A percentile compares a stretch with the other conserved stretches of the same genome.
phyloP scores from a whole-genome alignment of 1,284 basidiomycete genomes.

The Rhodotorula sp. region DNA sequence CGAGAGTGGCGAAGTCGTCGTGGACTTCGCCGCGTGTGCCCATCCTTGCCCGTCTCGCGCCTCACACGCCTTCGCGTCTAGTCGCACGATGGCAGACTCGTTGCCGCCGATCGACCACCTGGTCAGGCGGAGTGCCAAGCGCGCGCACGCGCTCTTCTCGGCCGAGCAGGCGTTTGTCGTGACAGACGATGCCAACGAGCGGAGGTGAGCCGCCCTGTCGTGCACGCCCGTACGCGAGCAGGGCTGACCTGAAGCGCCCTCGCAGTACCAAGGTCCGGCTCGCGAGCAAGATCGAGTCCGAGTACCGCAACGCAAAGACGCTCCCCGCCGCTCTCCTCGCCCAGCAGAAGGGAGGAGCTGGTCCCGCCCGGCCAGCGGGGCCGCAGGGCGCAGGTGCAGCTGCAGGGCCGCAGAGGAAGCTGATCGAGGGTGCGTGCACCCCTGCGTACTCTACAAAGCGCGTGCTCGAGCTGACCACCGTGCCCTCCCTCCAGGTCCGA shows the following conservation, averaged over 20 bases:
- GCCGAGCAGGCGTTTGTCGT: constrained; percentile 46
- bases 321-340: constrained; percentile 77
- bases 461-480: neutral
- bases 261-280: constrained; percentile 55
- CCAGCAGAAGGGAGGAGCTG: constrained; percentile 67
- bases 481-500: constrained; percentile 23
- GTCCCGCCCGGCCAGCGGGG: constrained; percentile 61
- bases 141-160: constrained; percentile 53
- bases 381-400: constrained; percentile 48
- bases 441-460: neutral
- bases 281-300: constrained; percentile 70
- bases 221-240: neutral
- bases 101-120: constrained; percentile 52
- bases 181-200: constrained; percentile 47
- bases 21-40: too few relatives aligned
- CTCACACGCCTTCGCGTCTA: neutral
- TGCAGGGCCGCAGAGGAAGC: constrained; percentile 20
- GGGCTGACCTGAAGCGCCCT: neutral
- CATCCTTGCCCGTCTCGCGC: neutral
- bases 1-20: too few relatives aligned
- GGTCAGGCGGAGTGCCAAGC: constrained; percentile 51
- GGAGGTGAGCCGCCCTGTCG: constrained; percentile 44
- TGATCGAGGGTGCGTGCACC: constrained; percentile 38
- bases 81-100: constrained; percentile 24
- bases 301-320: constrained; percentile 82